A percentile compares a stretch with the other conserved stretches of the same genome.
These are phyloP conservation scores for Ceratocystis diversiconidia DNA, from an alignment of 2,329 filamentous ascomycete species.

Conservation along the genomic window DNA sequence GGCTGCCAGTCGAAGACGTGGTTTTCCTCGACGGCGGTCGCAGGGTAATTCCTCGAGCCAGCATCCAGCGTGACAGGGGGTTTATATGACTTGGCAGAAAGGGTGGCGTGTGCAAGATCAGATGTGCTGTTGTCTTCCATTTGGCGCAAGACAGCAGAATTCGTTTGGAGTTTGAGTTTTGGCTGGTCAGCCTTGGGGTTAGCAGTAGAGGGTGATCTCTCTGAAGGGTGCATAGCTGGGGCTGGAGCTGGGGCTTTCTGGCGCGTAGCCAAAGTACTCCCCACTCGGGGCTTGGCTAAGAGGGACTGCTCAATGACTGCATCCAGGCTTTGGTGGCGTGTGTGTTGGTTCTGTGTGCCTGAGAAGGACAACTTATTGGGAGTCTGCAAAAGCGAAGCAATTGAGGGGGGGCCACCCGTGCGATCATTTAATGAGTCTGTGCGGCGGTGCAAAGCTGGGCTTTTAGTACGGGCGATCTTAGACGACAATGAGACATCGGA, in stretches of 20 bases:
- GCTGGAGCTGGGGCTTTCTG: neutral
- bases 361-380: neutral
- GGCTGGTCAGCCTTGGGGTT: slow-evolving; percentile 5
- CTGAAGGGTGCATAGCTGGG: neutral
- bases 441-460: neutral
- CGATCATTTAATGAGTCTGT: slow-evolving; percentile 8
- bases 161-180: slow-evolving; percentile 16
- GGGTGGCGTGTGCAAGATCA: neutral
- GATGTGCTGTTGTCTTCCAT: slow-evolving; percentile 14
- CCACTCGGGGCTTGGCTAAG: neutral
- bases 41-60: slow-evolving; percentile 3
- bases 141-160: slow-evolving; percentile 13
- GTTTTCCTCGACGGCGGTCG: slow-evolving; percentile 5
- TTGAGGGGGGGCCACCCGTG: neutral
- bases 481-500: neutral
- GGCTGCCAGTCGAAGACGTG: slow-evolving; percentile 9
- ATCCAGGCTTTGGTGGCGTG: slow-evolving; percentile 14
- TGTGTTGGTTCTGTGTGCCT: neutral
- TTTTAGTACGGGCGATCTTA: neutral
- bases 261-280: neutral
- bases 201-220: neutral
- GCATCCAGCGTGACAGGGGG: neutral
- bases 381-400: neutral
- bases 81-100: slow-evolving; percentile 7
- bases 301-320: slow-evolving; percentile 1